These are phyloP conservation scores for Dendrothele bispora DNA, from an alignment of 768 basidiomycete species.

Conservation along the genomic window DNA sequence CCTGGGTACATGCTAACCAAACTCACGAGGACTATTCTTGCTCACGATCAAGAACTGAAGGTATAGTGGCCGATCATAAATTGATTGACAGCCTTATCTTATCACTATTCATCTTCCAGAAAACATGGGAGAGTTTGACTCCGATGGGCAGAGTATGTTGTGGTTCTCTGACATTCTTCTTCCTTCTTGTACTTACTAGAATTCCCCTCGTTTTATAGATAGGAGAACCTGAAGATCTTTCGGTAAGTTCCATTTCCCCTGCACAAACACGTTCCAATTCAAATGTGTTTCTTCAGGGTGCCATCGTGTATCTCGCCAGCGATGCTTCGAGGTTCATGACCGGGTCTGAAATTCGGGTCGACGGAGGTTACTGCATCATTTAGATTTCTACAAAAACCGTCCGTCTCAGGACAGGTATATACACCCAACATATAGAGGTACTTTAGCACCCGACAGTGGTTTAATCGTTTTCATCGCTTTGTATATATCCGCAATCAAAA, in stretches of 20 bases:
- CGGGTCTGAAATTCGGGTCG: constrained; percentile 80
- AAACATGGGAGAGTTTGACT: constrained; percentile 81
- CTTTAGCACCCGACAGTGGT: too few relatives aligned
- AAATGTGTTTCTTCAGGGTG: constrained; percentile 50
- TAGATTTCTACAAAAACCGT: constrained; percentile 24
- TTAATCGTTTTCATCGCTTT: too few relatives aligned
- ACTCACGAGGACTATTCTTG: constrained; percentile 81
- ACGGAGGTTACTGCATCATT: constrained; percentile 84
- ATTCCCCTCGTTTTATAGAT: constrained; percentile 48
- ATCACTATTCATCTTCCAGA: constrained; percentile 38
- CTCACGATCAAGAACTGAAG: constrained; percentile 73
- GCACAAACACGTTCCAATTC: background rate
- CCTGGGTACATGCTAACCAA: constrained; percentile 96
- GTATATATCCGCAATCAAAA: too few relatives aligned
- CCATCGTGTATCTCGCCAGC: constrained; percentile 86
- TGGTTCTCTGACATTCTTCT: background rate
- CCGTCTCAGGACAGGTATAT: background rate
- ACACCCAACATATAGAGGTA: constrained; percentile 6
- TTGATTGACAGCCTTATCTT: constrained; percentile 1
- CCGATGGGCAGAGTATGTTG: constrained; percentile 79
- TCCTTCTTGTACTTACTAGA: constrained; percentile 9
- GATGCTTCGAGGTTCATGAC: constrained; percentile 92
- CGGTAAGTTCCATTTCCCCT: constrained; percentile 43
- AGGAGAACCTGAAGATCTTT: constrained; percentile 91
- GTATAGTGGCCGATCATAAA: constrained; percentile 33